Evolutionary conservation across 495 filamentous ascomycete genomes (phyloP).

Genomic region (Thozetella sp.): DNA sequence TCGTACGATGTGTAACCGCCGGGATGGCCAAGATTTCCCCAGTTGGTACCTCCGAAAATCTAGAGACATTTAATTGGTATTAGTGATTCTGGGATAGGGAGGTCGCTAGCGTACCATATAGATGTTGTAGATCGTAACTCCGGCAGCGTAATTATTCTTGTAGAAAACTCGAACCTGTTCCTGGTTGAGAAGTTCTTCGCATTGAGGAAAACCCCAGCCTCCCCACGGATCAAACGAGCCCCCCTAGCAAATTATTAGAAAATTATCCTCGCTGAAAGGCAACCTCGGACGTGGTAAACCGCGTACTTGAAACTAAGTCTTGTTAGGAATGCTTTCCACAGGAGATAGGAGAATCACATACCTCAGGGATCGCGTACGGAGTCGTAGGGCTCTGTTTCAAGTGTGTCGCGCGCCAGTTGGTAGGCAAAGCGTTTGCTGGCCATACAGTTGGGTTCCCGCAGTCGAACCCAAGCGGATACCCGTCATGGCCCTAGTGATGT

Average conservation of each 20-base stretch:
- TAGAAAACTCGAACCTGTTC: constrained; percentile 79
- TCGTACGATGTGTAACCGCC: constrained; percentile 74
- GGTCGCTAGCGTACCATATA: constrained; percentile 59
- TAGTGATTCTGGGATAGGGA: constrained; percentile 10
- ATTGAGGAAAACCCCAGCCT: constrained; percentile 64
- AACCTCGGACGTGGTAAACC: background rate
- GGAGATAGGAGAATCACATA: constrained; percentile 20
- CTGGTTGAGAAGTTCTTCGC: constrained; percentile 60
- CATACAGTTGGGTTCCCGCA: constrained; percentile 38
- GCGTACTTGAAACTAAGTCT: background rate
- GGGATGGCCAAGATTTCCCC: constrained; percentile 75
- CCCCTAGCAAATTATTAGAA: constrained; percentile 62
- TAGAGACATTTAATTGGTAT: constrained; percentile 17
- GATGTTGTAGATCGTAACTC: constrained; percentile 31
- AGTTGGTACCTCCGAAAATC: constrained; percentile 73
- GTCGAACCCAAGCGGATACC: constrained; percentile 14
- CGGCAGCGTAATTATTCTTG: constrained; percentile 71
- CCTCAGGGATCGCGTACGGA: constrained; percentile 65
- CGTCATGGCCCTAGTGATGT: constrained; percentile 6
- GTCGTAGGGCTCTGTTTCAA: constrained; percentile 47
- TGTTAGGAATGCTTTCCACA: background rate
- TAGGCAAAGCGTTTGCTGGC: constrained; percentile 39
- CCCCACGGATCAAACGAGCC: constrained; percentile 77
- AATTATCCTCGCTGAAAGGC: background rate
- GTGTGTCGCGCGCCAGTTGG: constrained; percentile 26